Conservation (phyloP, 78 protist species). For the Dictyostelium citrinum region DNA sequence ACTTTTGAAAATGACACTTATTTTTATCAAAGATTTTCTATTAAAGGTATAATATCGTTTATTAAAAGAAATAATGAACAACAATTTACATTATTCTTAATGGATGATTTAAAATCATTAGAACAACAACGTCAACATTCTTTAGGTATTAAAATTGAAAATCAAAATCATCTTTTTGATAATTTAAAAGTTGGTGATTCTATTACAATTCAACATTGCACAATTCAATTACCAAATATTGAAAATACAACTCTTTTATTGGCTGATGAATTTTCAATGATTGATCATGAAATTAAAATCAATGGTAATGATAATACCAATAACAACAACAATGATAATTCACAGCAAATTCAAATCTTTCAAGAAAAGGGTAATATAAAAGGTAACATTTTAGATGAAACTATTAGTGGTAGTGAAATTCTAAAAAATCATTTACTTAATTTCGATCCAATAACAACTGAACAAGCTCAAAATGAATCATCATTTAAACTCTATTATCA, state of each 20-base stretch:
- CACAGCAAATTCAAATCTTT: neutral
- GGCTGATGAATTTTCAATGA: neutral
- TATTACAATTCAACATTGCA: neutral
- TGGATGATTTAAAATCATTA: neutral
- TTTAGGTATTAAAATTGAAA: neutral
- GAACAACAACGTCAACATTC: neutral
- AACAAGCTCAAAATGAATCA: neutral
- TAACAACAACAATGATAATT: neutral
- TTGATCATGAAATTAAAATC: neutral
- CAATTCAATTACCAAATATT: neutral
- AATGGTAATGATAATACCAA: neutral
- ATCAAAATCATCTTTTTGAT: neutral
- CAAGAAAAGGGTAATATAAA: neutral
- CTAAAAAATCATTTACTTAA: neutral
- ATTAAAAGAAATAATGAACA: neutral
- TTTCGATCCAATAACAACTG: neutral
- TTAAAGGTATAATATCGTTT: neutral
- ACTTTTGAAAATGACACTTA: neutral
- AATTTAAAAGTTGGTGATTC: neutral
- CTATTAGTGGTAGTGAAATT: neutral
- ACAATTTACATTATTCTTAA: neutral
- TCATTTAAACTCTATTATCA: neutral
- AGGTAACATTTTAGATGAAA: neutral
- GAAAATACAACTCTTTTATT: neutral
- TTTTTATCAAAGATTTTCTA: neutral